Conservation (phyloP, 2,329 filamentous ascomycete species). For the Phialophora verrucosa region DNA sequence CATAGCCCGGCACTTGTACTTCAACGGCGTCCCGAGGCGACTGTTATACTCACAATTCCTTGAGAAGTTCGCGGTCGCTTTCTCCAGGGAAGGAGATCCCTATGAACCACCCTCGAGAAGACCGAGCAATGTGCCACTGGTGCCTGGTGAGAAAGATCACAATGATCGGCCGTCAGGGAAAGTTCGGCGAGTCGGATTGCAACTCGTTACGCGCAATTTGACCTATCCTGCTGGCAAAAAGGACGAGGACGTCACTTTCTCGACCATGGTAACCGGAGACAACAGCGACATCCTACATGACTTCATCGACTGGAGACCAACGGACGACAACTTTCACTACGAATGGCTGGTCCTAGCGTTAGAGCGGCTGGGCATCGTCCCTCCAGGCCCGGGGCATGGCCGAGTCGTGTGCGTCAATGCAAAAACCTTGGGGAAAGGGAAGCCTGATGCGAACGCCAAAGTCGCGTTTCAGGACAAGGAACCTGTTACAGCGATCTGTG, state of each 20-base stretch:
- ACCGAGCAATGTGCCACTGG: neutral
- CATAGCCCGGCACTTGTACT: constrained; percentile 49
- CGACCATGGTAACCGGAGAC: constrained; percentile 31
- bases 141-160: constrained; percentile 1
- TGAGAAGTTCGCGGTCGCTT: constrained; percentile 56
- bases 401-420: constrained; percentile 34
- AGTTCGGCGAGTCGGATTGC: constrained; percentile 24
- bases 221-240: constrained; percentile 8
- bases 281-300: constrained; percentile 32
- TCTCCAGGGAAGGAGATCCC: constrained; percentile 43
- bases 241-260: constrained; percentile 2
- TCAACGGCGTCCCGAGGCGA: constrained; percentile 51
- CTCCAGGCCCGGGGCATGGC: constrained; percentile 16
- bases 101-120: neutral
- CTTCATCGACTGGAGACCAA: constrained; percentile 36
- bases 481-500: constrained; percentile 40
- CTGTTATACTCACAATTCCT: constrained; percentile 54
- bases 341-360: constrained; percentile 39
- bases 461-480: constrained; percentile 23
- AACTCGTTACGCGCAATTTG: constrained; percentile 21
- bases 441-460: constrained; percentile 19
- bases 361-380: constrained; percentile 20
- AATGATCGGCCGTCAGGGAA: constrained; percentile 7
- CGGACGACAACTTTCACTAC: constrained; percentile 32
- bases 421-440: constrained; percentile 33